Conservation (phyloP, 2,329 filamentous ascomycete species). For the Didymella pomorum region DNA sequence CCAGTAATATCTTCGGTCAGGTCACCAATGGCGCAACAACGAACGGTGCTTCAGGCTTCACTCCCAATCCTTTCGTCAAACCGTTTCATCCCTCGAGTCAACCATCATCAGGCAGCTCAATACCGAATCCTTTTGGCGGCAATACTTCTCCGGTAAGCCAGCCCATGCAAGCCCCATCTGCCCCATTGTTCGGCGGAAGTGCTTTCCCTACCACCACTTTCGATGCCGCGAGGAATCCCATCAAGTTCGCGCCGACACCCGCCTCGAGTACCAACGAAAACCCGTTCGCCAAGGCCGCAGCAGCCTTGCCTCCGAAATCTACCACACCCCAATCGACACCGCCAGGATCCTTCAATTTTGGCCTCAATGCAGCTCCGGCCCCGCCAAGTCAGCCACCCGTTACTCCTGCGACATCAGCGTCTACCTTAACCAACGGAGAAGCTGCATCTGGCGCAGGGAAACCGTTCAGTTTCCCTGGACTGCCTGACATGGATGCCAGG, state of each 20-base stretch:
- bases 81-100: constrained; percentile 28
- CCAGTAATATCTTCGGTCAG: constrained; percentile 28
- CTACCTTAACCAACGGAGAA: neutral
- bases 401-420: neutral
- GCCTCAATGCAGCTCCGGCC: neutral
- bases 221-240: constrained; percentile 36
- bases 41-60: constrained; percentile 22
- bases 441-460: neutral
- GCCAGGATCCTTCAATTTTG: constrained; percentile 12
- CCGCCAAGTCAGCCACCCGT: neutral
- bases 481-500: constrained; percentile 3
- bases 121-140: constrained; percentile 25
- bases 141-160: constrained; percentile 1
- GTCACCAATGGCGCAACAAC: constrained; percentile 7
- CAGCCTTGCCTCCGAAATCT: constrained; percentile 5
- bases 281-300: constrained; percentile 16
- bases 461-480: constrained; percentile 23
- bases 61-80: constrained; percentile 31
- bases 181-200: neutral
- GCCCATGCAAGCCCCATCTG: neutral
- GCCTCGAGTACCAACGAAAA: constrained; percentile 13
- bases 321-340: constrained; percentile 16
- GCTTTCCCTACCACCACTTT: constrained; percentile 42
- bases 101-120: constrained; percentile 2
- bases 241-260: constrained; percentile 35